Conservation (phyloP, 441 rosid genomes). For the Erodium trifolium region DNA sequence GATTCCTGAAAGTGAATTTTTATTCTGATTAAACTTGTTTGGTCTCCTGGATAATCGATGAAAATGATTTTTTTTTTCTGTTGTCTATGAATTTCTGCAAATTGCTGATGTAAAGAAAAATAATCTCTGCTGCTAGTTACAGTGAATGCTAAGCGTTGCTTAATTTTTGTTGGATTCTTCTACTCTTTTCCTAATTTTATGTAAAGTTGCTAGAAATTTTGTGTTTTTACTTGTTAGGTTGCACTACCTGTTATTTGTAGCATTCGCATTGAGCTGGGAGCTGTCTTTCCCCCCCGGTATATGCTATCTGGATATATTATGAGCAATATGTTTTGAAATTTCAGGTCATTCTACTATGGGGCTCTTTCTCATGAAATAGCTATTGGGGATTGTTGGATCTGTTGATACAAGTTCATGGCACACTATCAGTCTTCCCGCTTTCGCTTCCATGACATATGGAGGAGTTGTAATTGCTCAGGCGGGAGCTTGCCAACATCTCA, state of each 20-base stretch:
- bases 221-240: not conserved
- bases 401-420: conserved; percentile 36
- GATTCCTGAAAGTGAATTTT: not conserved
- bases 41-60: not conserved
- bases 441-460: conserved; percentile 30
- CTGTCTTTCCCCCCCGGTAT: not conserved
- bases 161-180: not conserved
- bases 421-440: conserved; percentile 28
- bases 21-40: not conserved
- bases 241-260: not conserved
- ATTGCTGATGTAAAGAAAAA: not conserved
- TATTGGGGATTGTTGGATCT: conserved; percentile 1
- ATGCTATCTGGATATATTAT: not conserved
- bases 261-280: not conserved
- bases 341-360: conserved; percentile 16
- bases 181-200: not conserved
- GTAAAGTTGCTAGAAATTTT: not conserved
- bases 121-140: not conserved
- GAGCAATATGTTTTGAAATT: conserved; percentile 8
- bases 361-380: conserved; percentile 6
- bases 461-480: conserved; percentile 26
- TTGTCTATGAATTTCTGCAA: not conserved
- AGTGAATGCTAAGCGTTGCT: not conserved
- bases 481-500: conserved; percentile 23
- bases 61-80: not conserved